Evolutionary conservation across 2,329 filamentous ascomycete genomes (phyloP).

Genomic region (Aspergillus proliferans): DNA sequence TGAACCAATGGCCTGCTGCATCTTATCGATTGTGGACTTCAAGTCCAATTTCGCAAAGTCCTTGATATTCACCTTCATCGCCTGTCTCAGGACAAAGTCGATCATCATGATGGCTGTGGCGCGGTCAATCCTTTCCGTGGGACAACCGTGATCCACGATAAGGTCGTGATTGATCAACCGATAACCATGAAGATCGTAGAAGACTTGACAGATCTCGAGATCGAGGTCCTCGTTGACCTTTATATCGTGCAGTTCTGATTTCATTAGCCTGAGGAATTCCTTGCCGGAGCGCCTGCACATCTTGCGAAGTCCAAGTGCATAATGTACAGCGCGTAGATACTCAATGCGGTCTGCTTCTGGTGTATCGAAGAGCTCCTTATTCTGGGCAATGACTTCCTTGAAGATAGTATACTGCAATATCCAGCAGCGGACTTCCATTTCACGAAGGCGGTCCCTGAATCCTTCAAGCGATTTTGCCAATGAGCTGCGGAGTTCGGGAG

Average conservation of each 20-base stretch:
- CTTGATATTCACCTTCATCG: slow-evolving; percentile 78
- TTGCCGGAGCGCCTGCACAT: slow-evolving; percentile 82
- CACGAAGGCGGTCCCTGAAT: slow-evolving; percentile 66
- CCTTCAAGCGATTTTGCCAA: slow-evolving; percentile 37
- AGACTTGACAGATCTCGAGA: slow-evolving; percentile 75
- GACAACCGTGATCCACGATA: slow-evolving; percentile 72
- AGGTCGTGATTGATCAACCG: slow-evolving; percentile 67
- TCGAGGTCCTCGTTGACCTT: slow-evolving; percentile 75
- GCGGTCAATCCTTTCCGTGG: slow-evolving; percentile 69
- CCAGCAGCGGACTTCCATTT: slow-evolving; percentile 85
- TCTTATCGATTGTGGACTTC: slow-evolving; percentile 83
- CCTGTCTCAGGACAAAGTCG: slow-evolving; percentile 75
- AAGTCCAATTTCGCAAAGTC: slow-evolving; percentile 88
- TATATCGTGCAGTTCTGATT: slow-evolving; percentile 72
- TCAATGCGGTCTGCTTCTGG: slow-evolving; percentile 69
- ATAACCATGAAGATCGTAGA: slow-evolving; percentile 75
- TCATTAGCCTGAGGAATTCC: slow-evolving; percentile 82
- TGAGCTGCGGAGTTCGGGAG: slow-evolving; percentile 52
- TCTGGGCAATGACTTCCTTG: slow-evolving; percentile 66
- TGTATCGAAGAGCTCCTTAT: slow-evolving; percentile 56
- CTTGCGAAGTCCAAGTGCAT: slow-evolving; percentile 73
- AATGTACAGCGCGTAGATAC: slow-evolving; percentile 74
- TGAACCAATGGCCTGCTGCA: slow-evolving; percentile 75
- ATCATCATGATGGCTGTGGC: slow-evolving; percentile 74
- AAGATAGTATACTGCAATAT: slow-evolving; percentile 77